Percentiles rank a stretch among this genome's conserved stretches.
These are phyloP conservation scores for Suillus subaureus DNA, from an alignment of 768 basidiomycete genomes.

Conservation along the genomic window DNA sequence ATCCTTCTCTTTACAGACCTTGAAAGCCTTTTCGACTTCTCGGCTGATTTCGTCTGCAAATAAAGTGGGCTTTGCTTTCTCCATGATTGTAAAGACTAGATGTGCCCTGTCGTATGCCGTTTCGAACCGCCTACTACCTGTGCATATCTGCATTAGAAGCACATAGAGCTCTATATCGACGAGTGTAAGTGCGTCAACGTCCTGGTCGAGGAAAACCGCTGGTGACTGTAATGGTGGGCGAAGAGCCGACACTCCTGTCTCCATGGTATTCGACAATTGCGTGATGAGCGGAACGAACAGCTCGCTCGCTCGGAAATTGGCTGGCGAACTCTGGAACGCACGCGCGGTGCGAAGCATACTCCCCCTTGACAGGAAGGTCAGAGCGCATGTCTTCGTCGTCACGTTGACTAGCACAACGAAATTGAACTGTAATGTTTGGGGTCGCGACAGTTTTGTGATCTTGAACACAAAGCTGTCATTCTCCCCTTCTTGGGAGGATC, in stretches of 20 bases:
- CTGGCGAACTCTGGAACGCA: slow-evolving; percentile 1
- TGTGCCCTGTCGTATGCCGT: background rate
- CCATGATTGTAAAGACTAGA: background rate
- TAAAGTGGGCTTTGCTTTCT: background rate
- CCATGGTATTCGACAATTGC: background rate
- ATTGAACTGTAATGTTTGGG: slow-evolving; percentile 12
- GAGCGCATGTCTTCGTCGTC: background rate
- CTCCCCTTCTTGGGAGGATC: slow-evolving; percentile 13
- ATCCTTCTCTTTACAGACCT: background rate
- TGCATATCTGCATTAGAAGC: slow-evolving; percentile 13
- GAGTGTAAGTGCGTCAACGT: background rate
- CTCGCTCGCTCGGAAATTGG: background rate
- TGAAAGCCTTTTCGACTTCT: background rate
- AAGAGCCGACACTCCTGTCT: background rate
- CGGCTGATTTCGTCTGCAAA: background rate
- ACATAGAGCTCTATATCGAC: slow-evolving; percentile 13
- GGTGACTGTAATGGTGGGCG: background rate
- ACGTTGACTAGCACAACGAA: slow-evolving; percentile 10
- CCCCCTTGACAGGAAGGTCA: slow-evolving; percentile 12
- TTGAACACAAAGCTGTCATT: slow-evolving; percentile 34
- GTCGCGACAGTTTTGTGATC: slow-evolving; percentile 29
- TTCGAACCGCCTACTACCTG: background rate
- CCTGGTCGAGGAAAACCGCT: background rate
- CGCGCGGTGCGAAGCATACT: slow-evolving; percentile 13
- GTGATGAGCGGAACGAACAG: slow-evolving; percentile 4